Conservation (phyloP, 768 basidiomycete genomes). For the Phanerochaete sordida region DNA sequence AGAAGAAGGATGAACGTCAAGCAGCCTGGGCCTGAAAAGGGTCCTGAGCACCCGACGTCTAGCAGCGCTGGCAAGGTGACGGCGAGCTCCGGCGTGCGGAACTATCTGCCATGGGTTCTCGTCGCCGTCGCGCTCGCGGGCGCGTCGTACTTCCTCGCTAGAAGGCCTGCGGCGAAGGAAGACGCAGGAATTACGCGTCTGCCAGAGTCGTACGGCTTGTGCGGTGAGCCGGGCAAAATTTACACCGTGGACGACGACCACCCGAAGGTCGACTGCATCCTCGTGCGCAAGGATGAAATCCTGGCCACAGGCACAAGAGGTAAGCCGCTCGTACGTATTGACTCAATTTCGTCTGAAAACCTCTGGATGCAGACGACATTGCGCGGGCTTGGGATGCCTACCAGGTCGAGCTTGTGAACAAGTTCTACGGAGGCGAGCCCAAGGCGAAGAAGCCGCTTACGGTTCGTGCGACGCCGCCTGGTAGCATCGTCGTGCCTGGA, state of each 20-base stretch:
- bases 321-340: constrained; percentile 22
- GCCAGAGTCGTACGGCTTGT: constrained; percentile 51
- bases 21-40: background rate
- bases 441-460: constrained; percentile 24
- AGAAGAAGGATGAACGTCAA: constrained; percentile 1
- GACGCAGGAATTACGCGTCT: background rate
- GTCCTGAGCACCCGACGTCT: background rate
- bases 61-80: background rate
- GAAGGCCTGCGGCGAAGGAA: background rate
- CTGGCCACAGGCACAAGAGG: constrained; percentile 45
- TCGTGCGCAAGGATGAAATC: constrained; percentile 47
- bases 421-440: constrained; percentile 25
- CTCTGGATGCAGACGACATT: constrained; percentile 19
- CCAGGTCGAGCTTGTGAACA: constrained; percentile 22
- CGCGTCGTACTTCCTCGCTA: background rate
- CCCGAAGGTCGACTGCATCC: constrained; percentile 60
- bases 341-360: background rate
- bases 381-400: constrained; percentile 22
- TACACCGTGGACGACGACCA: constrained; percentile 63
- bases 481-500: constrained; percentile 64
- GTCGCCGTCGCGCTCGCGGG: constrained; percentile 1
- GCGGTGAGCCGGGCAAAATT: constrained; percentile 46
- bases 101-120: background rate
- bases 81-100: no score
- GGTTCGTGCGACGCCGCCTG: constrained; percentile 19